Evolutionary conservation across 2,329 filamentous ascomycete species (phyloP).

Genomic region (Talaromyces sp.): DNA sequence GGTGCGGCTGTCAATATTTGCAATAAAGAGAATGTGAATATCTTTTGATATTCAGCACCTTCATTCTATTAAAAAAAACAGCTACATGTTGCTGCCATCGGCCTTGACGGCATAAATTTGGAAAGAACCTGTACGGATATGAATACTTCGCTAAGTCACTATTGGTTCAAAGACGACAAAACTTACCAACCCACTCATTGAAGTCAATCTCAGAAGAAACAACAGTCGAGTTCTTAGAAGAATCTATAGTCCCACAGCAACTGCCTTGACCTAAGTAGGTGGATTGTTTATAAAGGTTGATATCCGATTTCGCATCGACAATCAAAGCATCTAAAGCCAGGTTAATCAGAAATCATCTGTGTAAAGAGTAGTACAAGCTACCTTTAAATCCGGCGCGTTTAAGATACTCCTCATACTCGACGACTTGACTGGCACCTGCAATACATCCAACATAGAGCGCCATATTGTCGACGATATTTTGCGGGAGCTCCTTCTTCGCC

Average conservation of each 20-base stretch:
- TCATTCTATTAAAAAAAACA: too few species aligned
- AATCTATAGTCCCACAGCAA: slow-evolving; percentile 13
- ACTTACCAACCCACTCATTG: slow-evolving; percentile 49
- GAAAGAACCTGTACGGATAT: slow-evolving; percentile 35
- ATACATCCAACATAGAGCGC: slow-evolving; percentile 57
- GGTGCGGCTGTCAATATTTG: too few species aligned
- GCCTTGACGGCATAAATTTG: slow-evolving; percentile 48
- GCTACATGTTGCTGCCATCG: not conserved
- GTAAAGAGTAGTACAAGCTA: slow-evolving; percentile 18
- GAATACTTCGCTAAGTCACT: slow-evolving; percentile 1
- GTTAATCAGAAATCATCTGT: not conserved
- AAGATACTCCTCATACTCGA: slow-evolving; percentile 50
- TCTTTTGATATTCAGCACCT: too few species aligned
- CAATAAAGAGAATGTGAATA: too few species aligned
- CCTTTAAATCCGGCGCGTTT: slow-evolving; percentile 46
- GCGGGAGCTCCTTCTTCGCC: slow-evolving; percentile 43
- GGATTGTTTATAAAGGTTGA: slow-evolving; percentile 1
- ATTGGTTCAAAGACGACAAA: not conserved
- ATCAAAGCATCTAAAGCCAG: slow-evolving; percentile 1
- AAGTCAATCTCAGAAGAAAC: slow-evolving; percentile 34
- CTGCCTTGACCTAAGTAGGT: slow-evolving; percentile 10
- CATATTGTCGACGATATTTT: slow-evolving; percentile 44
- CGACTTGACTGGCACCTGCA: slow-evolving; percentile 49
- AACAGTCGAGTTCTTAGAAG: not conserved
- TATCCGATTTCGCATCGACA: slow-evolving; percentile 2